Evolutionary conservation across 345 rosid genomes (phyloP).

Genomic region (Salix dunnii): DNA sequence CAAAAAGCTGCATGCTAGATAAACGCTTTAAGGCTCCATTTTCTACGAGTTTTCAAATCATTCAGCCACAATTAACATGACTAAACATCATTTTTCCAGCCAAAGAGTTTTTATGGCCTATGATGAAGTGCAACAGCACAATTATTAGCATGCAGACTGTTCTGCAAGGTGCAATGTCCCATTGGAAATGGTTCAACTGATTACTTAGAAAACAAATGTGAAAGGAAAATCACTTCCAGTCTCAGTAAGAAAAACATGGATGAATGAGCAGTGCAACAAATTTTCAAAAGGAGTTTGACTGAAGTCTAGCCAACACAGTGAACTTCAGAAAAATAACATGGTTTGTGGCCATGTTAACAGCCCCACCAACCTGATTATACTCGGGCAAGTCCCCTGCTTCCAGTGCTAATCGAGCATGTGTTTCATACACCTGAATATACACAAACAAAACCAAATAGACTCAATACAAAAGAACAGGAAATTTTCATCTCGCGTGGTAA

Average conservation of each 20-base stretch:
- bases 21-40: background rate
- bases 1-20: background rate
- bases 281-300: background rate
- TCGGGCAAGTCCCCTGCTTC: conserved; percentile 90
- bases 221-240: background rate
- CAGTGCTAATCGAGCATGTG: conserved; percentile 94
- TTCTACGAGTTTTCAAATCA: background rate
- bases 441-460: background rate
- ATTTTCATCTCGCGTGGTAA: background rate
- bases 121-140: background rate
- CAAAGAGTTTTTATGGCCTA: background rate
- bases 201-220: background rate
- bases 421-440: conserved; percentile 82
- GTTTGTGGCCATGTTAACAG: background rate
- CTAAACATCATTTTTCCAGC: background rate
- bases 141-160: background rate
- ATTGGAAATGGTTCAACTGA: background rate
- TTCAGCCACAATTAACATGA: background rate
- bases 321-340: background rate
- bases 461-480: background rate
- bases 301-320: background rate
- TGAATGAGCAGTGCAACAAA: background rate
- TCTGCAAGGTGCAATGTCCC: background rate
- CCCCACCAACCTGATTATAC: conserved; percentile 81
- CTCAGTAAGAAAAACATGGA: background rate